Percentiles rank a stretch among this genome's conserved stretches.
phyloP scores from a whole-genome alignment of 495 filamentous ascomycete genomes.

The Penicillium flavigenum region DNA sequence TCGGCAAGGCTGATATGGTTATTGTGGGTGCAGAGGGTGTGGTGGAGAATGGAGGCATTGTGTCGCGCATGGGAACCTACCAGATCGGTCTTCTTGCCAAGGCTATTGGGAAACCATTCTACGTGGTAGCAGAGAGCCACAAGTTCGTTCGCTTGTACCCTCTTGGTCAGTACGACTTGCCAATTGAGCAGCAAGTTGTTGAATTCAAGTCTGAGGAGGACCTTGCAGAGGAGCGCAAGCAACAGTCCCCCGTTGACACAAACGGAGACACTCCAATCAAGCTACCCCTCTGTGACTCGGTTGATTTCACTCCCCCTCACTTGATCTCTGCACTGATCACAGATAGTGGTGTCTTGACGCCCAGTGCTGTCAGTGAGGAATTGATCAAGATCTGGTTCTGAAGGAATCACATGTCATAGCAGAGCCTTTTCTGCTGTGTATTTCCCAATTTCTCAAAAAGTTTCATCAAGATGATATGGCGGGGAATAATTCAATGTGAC shows the following conservation, averaged over 20 bases:
- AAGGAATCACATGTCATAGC: slow-evolving; percentile 18
- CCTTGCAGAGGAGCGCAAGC: slow-evolving; percentile 43
- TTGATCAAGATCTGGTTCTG: slow-evolving; percentile 77
- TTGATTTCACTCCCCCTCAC: slow-evolving; percentile 87
- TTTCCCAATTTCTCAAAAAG: not conserved
- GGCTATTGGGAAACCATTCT: slow-evolving; percentile 74
- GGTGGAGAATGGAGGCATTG: slow-evolving; percentile 89
- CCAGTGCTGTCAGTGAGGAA: slow-evolving; percentile 74
- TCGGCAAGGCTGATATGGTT: slow-evolving; percentile 75
- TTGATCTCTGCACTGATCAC: slow-evolving; percentile 79
- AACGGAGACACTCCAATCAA: slow-evolving; percentile 31
- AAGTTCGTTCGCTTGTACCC: slow-evolving; percentile 88
- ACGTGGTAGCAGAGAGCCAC: slow-evolving; percentile 91
- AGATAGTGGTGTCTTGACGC: slow-evolving; percentile 70
- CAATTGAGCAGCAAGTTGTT: slow-evolving; percentile 71
- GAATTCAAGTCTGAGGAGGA: slow-evolving; percentile 61
- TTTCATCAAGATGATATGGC: not conserved
- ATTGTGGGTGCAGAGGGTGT: slow-evolving; percentile 94
- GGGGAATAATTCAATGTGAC: not conserved
- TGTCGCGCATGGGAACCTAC: slow-evolving; percentile 86
- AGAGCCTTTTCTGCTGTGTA: not conserved
- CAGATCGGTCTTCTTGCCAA: slow-evolving; percentile 85
- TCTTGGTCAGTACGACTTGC: slow-evolving; percentile 72
- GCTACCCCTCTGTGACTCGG: slow-evolving; percentile 50
- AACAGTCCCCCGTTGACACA: slow-evolving; percentile 19